Conservation (phyloP, 139 green algal species). For the Diplosphaera chodatii region DNA sequence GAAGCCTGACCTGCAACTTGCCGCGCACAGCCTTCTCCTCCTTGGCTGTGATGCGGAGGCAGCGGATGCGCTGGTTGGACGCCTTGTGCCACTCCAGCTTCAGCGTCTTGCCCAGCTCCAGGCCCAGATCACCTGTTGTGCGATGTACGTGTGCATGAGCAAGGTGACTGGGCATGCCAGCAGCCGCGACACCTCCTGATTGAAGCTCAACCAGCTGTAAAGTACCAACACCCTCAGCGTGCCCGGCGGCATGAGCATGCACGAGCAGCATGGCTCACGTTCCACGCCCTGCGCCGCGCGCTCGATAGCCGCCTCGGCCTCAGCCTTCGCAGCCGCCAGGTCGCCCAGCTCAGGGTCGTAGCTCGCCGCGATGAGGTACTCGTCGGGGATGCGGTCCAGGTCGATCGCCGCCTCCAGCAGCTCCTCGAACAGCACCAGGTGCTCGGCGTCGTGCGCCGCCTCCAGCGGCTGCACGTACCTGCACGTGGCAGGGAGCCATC, state of each 20-base stretch:
- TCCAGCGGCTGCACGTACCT: slow-evolving; percentile 61
- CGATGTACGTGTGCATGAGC: too few species aligned
- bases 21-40: slow-evolving; percentile 82
- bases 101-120: slow-evolving; percentile 79
- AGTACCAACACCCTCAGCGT: too few species aligned
- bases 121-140: slow-evolving; percentile 70
- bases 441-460: slow-evolving; percentile 58
- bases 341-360: slow-evolving; percentile 68
- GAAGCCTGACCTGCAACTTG: slow-evolving; percentile 75
- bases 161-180: too few species aligned
- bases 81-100: slow-evolving; percentile 91
- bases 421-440: slow-evolving; percentile 92
- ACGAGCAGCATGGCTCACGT: neutral
- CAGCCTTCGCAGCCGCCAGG: slow-evolving; percentile 7
- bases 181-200: too few species aligned
- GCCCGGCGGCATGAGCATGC: too few species aligned
- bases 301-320: slow-evolving; percentile 6
- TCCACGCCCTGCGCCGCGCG: neutral
- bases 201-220: too few species aligned
- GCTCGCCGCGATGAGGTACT: slow-evolving; percentile 83
- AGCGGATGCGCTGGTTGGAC: slow-evolving; percentile 57
- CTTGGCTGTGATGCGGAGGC: slow-evolving; percentile 87
- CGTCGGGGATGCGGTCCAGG: slow-evolving; percentile 83
- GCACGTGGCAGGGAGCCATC: neutral
- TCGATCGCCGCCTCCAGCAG: slow-evolving; percentile 91